Evolutionary conservation across 208 protist genomes (phyloP), one percentile per base, ranked within the genome.

Genomic region (Crithidia thermophila): DNA sequence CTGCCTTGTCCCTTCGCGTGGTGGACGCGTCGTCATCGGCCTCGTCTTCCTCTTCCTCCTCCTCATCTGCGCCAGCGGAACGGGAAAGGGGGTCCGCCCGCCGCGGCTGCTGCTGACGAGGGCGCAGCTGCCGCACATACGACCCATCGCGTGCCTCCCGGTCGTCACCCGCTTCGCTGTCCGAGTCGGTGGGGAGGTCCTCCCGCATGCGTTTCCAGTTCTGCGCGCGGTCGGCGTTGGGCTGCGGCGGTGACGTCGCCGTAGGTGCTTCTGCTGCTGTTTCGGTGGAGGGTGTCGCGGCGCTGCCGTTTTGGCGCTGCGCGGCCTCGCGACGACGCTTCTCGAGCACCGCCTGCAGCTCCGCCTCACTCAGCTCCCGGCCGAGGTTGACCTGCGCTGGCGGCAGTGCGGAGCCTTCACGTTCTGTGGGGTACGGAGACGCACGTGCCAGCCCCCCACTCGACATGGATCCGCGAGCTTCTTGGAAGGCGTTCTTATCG

Each of bases 151-250:
- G 60, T 3, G 42, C 59, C 11, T 66, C 43, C 7, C 43, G 65
- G n/a, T 66, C 59, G n/a, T 67, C 67, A 14, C 72, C 56, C 31
- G 14, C 51, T 10, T 80, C 66, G 21, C 67, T 51, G 31, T 77
- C 69, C 13, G 68, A 71, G 40, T 75, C 65, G 8, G 69, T 82
- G 10, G 66, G 61, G 6, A 75, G 55, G 3, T 21, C 61, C 37
- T 82, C 72, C 4, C 67, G 77, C 33, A 60, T 27, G 13, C 71
- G 66, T 58, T 82, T 82, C 20, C 43, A 21, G 3, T 46, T 52
- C 1, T 39, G 60, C 20, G 33, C 51, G 4, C 60, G 49, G 13
- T 33, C 27, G 9, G 34, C 16, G 18, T 42, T 21, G 9, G 4
- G 16, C 55, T 45, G 21, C 21, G n/a, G 23, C 0, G 45, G n/a